A percentile compares a stretch with the other conserved stretches of the same genome.
Evolutionary conservation across 2,329 filamentous ascomycete species (phyloP).

Genomic region (Fusarium pseudograminearum): DNA sequence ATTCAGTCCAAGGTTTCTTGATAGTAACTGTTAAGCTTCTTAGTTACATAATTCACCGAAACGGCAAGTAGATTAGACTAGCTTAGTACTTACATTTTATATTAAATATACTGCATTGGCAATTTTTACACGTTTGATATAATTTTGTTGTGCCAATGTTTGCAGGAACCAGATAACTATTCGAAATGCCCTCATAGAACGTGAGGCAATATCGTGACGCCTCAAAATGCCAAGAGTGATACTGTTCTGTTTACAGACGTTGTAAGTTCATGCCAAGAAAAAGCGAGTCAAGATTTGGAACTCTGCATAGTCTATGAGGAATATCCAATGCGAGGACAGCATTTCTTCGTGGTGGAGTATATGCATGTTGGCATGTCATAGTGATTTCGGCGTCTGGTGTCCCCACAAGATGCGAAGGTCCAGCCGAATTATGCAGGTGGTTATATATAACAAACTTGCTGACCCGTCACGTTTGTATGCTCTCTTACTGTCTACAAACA

Average conservation of each 20-base stretch:
- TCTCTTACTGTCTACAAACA: background rate
- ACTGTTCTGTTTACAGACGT: background rate
- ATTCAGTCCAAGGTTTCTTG: background rate
- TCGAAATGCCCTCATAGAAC: background rate
- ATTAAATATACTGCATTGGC: background rate
- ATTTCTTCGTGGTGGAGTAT: background rate
- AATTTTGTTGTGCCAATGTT: background rate
- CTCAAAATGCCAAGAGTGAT: background rate
- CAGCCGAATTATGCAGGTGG: conserved; percentile 22
- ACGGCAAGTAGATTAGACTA: background rate
- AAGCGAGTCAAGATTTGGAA: background rate
- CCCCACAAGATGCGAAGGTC: conserved; percentile 31
- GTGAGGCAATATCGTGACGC: background rate
- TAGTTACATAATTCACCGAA: background rate
- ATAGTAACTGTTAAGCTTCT: background rate
- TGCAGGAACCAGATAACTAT: background rate
- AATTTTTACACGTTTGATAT: background rate
- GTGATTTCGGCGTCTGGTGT: conserved; percentile 11
- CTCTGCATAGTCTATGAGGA: background rate
- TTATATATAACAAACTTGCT: conserved; percentile 3
- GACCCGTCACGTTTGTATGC: background rate
- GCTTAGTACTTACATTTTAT: background rate
- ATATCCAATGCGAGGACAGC: background rate
- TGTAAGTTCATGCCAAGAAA: background rate
- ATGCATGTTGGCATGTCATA: background rate